phyloP scores from a whole-genome alignment of 331 rosid genomes.

The Prunus yedoensis region DNA sequence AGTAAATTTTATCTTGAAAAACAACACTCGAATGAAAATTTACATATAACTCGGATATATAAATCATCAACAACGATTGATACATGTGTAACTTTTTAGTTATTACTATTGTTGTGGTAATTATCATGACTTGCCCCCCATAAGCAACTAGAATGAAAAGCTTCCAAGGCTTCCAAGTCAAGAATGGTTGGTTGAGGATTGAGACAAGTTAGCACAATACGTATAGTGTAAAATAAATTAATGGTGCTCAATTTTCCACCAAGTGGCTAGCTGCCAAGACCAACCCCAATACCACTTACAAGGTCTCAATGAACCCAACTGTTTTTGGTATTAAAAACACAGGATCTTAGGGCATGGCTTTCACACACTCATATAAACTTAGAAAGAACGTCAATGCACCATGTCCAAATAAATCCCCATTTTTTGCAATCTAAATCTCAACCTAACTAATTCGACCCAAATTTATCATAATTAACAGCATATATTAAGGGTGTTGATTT shows the following conservation, averaged over 20 bases:
- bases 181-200: not conserved
- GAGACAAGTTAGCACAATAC: not conserved
- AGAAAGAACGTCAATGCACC: not conserved
- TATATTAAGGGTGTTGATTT: too few species aligned
- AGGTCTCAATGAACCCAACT: not conserved
- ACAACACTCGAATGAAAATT: too few species aligned
- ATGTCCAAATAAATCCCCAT: not conserved
- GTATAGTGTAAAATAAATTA: not conserved
- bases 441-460: not conserved
- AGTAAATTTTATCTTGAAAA: too few species aligned
- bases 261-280: constrained; percentile 10
- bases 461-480: not conserved
- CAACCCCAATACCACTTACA: not conserved
- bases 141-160: not conserved
- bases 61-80: too few species aligned
- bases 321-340: not conserved
- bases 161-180: not conserved
- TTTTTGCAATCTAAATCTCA: not conserved
- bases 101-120: too few species aligned
- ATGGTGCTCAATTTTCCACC: constrained; percentile 2
- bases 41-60: too few species aligned
- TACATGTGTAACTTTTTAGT: too few species aligned
- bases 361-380: not conserved
- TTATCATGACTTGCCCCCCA: too few species aligned
- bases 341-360: not conserved